Base-by-base conservation (phyloP, 192 early-diverging fungal species). In the Phlyctochytrium planicorne region DNA sequence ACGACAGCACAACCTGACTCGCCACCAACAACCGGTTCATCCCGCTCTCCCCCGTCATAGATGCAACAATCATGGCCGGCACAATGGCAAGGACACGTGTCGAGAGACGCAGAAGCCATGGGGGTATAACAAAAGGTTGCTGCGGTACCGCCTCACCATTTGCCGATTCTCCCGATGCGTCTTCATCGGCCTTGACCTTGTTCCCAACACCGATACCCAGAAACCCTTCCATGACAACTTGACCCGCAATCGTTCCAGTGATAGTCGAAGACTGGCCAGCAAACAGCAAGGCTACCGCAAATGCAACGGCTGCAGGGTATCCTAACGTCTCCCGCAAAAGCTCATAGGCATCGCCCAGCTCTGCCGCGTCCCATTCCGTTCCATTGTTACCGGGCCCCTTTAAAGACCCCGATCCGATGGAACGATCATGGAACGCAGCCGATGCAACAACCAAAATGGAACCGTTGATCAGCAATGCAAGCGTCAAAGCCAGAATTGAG, bases 181-280 rank as follows among this genome's bases (percentile, higher is more conserved):
- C n/a, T n/a, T n/a, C n/a, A n/a, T n/a, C n/a, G n/a, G n/a, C n/a
- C n/a, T n/a, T n/a, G n/a, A n/a, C n/a, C n/a, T n/a, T n/a, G n/a
- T n/a, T n/a, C n/a, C n/a, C n/a, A n/a, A n/a, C n/a, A n/a, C n/a
- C n/a, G 10, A 3, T 3, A 24, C 37, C 81, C 74, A 92, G 71
- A 66, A 93, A 93, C 1, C 91, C 91, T 31, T 85, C 83, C 88
- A 92, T 93, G 30, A 92, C 81, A 50, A 93, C 86, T 71, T 93
- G 91, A 24, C 91, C 92, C 4, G 91, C 91, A 70, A 94, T 72
- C 27, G 92, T 94, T 0, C 89, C 92, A 0, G 92, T 93, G 31
- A 94, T 78, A 3, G 91, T 91, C 4, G 87, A 87, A 16, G 77
- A 82, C 72, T 93, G 91, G 25, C 92, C 92, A 16, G 91, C 80